A percentile compares a stretch with the other conserved stretches of the same genome.
Conservation (phyloP, 441 rosid species). For the Erysimum cheiri region DNA sequence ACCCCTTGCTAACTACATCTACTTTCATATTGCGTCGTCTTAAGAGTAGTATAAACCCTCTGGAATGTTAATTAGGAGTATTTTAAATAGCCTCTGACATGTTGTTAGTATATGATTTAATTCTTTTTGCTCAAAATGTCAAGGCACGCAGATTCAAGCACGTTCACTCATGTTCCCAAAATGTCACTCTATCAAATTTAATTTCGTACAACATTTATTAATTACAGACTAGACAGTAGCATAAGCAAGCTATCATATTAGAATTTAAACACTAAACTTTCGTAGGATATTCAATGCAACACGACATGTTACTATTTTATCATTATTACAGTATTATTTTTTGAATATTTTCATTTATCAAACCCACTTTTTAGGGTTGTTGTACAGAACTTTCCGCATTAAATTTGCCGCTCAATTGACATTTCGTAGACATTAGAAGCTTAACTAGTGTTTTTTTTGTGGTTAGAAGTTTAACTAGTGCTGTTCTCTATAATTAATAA, state of each 20-base stretch:
- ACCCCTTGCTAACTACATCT: background rate
- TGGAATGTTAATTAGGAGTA: background rate
- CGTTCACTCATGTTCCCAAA: conserved; percentile 43
- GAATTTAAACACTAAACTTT: conserved; percentile 27
- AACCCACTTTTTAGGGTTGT: conserved; percentile 36
- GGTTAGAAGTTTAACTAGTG: background rate
- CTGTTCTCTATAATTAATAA: background rate
- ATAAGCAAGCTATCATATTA: conserved; percentile 33
- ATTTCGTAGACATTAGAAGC: background rate
- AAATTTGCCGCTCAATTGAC: conserved; percentile 28
- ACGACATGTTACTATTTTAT: conserved; percentile 36
- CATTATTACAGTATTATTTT: background rate
- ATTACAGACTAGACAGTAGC: conserved; percentile 25
- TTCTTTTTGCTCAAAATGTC: conserved; percentile 38
- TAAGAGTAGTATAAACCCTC: conserved; percentile 8
- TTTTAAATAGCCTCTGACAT: conserved; percentile 23
- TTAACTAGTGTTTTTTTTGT: background rate
- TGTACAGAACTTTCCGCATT: conserved; percentile 37
- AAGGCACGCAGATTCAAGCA: conserved; percentile 44
- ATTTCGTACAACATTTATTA: conserved; percentile 18
- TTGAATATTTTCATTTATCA: conserved; percentile 23
- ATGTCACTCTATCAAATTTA: conserved; percentile 39
- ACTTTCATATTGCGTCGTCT: conserved; percentile 15
- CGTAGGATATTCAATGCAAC: conserved; percentile 40
- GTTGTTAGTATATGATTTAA: conserved; percentile 30